phyloP scores from a whole-genome alignment of 345 rosid species.

The Euphorbia tirucalli region DNA sequence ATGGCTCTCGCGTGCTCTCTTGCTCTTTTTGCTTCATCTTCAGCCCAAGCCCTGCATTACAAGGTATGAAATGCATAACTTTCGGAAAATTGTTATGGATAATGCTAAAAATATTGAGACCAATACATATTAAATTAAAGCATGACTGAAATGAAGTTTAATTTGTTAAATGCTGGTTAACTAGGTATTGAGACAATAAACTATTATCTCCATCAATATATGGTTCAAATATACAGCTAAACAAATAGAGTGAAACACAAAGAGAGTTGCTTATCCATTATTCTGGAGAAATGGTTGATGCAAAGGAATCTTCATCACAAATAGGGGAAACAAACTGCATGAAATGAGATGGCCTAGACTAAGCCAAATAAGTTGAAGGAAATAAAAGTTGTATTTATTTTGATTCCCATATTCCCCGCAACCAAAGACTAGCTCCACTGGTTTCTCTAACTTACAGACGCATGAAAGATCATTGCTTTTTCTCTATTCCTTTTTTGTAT shows the following conservation, averaged over 20 bases:
- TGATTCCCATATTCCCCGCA: not conserved
- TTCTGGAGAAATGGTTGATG: no score
- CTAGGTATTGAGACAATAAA: not conserved
- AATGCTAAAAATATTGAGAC: not conserved
- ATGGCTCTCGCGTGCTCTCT: conserved; percentile 73
- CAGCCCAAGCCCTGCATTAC: conserved; percentile 80
- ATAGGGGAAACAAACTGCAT: not conserved
- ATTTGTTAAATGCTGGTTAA: not conserved
- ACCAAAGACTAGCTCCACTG: not conserved
- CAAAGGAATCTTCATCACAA: no score
- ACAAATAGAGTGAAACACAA: not conserved
- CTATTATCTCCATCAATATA: not conserved
- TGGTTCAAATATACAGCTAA: not conserved
- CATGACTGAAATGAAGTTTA: not conserved
- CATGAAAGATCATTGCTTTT: not conserved
- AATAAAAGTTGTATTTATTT: not conserved
- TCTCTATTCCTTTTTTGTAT: not conserved
- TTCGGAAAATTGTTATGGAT: not conserved
- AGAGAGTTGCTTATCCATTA: not conserved
- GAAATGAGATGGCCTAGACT: not conserved
- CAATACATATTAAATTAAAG: not conserved
- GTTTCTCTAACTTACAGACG: not conserved
- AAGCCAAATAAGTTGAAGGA: not conserved
- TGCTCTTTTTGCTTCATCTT: conserved; percentile 88
- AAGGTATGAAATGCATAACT: not conserved